Percentiles rank a stretch among this genome's conserved stretches.
These are phyloP conservation scores for Zymoseptoria passerinii DNA, from an alignment of 2,329 filamentous ascomycete genomes.

Conservation along the genomic window DNA sequence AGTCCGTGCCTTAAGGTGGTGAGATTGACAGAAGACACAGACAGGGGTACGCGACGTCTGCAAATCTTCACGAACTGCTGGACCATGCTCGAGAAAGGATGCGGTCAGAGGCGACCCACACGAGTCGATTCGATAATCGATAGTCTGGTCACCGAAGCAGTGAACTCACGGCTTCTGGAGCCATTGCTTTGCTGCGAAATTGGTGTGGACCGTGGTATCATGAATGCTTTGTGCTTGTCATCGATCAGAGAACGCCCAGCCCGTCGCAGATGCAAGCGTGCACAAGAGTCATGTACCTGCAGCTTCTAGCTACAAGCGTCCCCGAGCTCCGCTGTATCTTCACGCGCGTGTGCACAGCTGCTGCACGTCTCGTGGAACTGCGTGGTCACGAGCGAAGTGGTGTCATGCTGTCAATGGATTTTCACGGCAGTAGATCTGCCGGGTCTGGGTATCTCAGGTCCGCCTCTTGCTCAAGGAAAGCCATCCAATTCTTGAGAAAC, in stretches of 20 bases:
- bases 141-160: background rate
- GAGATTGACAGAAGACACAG: background rate
- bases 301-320: background rate
- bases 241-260: background rate
- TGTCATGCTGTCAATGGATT: background rate
- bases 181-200: background rate
- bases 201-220: background rate
- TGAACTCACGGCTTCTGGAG: background rate
- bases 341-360: background rate
- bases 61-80: background rate
- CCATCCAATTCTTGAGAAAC: conserved; percentile 89
- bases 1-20: no score
- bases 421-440: conserved; percentile 31
- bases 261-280: background rate
- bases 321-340: background rate
- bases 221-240: background rate
- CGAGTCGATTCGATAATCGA: background rate
- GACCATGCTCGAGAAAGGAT: background rate
- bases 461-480: conserved; percentile 77
- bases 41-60: background rate
- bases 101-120: background rate
- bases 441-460: conserved; percentile 82
- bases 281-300: background rate
- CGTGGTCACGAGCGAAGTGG: background rate
- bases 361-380: background rate